Conservation (phyloP, 1,139 yeast genomes). For the Taphrina communis region DNA sequence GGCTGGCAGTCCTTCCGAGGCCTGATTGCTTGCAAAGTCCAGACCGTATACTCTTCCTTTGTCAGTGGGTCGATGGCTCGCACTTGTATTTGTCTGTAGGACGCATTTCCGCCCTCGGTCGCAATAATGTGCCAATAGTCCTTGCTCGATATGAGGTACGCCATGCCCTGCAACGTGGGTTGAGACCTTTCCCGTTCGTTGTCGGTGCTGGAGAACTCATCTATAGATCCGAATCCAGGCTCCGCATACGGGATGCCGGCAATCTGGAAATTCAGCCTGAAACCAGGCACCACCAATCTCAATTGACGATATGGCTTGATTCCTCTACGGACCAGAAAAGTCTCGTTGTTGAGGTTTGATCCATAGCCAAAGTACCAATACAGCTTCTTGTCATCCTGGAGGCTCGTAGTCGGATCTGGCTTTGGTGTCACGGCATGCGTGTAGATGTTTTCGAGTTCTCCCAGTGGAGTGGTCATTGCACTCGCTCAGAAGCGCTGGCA, state of each 20-base stretch:
- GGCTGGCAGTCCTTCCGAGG: constrained; percentile 33
- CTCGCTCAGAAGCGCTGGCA: too few relatives aligned
- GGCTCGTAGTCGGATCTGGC: not conserved
- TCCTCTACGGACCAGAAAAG: constrained; percentile 35
- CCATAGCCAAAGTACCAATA: constrained; percentile 39
- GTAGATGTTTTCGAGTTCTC: constrained; percentile 13
- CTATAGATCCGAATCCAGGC: constrained; percentile 37
- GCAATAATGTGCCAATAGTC: constrained; percentile 36
- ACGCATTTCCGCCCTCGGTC: constrained; percentile 35
- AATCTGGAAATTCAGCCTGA: constrained; percentile 30
- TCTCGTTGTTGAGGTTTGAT: constrained; percentile 31
- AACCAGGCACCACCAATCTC: constrained; percentile 16
- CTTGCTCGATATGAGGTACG: constrained; percentile 24
- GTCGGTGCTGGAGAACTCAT: constrained; percentile 7
- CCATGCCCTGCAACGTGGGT: constrained; percentile 38
- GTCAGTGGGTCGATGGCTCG: constrained; percentile 13
- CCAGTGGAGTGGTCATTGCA: constrained; percentile 1
- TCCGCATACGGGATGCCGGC: constrained; percentile 37
- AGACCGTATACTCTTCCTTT: constrained; percentile 14
- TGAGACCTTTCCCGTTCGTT: not conserved
- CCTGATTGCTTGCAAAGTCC: constrained; percentile 34
- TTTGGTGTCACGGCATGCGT: constrained; percentile 3
- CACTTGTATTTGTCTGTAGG: constrained; percentile 27
- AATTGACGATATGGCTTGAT: constrained; percentile 21
- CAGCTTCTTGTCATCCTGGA: not conserved